Base-by-base conservation (phyloP, 352 stramenopile species). In the Globisporangium barbulae region DNA sequence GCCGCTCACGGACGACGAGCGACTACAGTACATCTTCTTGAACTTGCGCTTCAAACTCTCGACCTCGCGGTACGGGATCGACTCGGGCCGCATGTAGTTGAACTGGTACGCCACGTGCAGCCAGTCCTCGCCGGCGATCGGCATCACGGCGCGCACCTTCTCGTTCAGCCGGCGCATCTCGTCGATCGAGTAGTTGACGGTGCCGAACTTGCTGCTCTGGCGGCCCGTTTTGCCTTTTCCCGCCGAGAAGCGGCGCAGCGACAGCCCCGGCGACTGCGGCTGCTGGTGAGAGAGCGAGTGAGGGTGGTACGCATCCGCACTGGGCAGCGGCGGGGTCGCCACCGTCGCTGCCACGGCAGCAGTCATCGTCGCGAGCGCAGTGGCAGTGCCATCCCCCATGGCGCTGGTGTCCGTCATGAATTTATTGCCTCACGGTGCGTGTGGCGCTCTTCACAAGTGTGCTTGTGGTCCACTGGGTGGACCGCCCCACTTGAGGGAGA, bases 31-130 rank as follows among this genome's bases (percentile, higher is more conserved):
- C 80, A 87, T 85, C 44, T 85, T 87, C 72, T 85, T 87, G 62
- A 87, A 87, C 63, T 89, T 89, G 55, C 80, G 76, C 70, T 87
- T 85, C 54, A 89, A 70, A 48, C 72, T 84, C 56, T 87, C 78
- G 53, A 84, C 78, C 53, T 87, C 78, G 35, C 78, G 71, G 72
- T 85, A 84, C 64, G 78, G 78, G 42, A 87, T 84, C 45, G 73
- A 78, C 67, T 84, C 78, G 39, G 78, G 78, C 1, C 78, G 78
- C 68, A 83, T 66, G 64, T 83, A 85, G 64, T 89, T 89, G 63
- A 87, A 89, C 48, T 83, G 70, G 64, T 85, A 84, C 19, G 75
- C 80, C 10, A 89, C 80, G 59, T 81, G 75, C 61, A 89, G 70
- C 80, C 80, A 89, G 55, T 87, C 80, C 8, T 87, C 80, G 35